Evolutionary conservation across 495 filamentous ascomycete genomes (phyloP).

Genomic region (Penicillium steckii): DNA sequence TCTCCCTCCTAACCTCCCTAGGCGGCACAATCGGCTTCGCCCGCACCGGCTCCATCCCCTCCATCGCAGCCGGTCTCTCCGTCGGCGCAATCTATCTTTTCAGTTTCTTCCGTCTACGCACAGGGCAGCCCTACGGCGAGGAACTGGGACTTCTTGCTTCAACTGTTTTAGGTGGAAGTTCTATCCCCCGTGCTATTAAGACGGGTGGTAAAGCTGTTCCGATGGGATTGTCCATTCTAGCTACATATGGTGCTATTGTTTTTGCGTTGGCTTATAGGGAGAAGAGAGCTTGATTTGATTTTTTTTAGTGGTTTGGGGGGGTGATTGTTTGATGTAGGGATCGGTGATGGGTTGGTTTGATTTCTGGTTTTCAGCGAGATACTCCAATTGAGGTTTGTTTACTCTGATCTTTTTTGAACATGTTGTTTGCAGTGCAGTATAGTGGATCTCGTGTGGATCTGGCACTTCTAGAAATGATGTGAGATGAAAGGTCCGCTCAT

Average conservation of each 20-base stretch:
- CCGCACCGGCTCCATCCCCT: conserved; percentile 81
- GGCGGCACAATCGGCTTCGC: conserved; percentile 85
- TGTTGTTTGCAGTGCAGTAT: no score
- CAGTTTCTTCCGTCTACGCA: conserved; percentile 32
- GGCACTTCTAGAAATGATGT: no score
- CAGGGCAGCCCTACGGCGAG: conserved; percentile 65
- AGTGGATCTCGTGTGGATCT: no score
- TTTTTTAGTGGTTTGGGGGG: neutral
- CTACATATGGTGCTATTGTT: conserved; percentile 63
- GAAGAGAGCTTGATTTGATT: conserved; percentile 20
- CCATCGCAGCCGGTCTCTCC: conserved; percentile 74
- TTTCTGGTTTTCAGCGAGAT: no score
- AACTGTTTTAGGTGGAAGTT: conserved; percentile 73
- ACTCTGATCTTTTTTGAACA: no score
- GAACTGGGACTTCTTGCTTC: conserved; percentile 79
- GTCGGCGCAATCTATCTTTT: conserved; percentile 68
- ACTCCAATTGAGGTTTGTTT: no score
- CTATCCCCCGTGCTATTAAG: conserved; percentile 80
- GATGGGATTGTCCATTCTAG: conserved; percentile 64
- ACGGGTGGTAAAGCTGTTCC: conserved; percentile 72
- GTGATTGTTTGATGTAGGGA: no score
- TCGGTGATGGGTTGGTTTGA: no score
- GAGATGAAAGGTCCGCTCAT: no score
- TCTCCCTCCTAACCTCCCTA: conserved; percentile 78
- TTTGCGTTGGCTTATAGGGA: conserved; percentile 55